Evolutionary conservation across 768 basidiomycete species (phyloP).

Genomic region (Tricholoma flavovirens): DNA sequence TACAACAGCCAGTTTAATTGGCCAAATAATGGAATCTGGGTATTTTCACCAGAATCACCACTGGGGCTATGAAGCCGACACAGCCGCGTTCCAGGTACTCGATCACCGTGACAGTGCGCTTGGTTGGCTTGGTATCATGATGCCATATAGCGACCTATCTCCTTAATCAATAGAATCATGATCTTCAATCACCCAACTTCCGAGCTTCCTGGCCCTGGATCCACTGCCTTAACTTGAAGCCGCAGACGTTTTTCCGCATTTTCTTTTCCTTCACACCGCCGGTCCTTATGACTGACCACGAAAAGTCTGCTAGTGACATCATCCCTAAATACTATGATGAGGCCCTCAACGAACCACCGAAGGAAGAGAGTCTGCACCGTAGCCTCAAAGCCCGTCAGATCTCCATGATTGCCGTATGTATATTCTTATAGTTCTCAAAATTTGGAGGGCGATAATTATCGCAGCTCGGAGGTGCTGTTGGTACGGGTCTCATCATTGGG

Average conservation of each 20-base stretch:
- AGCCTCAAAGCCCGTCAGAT: constrained; percentile 48
- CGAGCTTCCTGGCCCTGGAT: neutral
- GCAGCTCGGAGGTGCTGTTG: constrained; percentile 45
- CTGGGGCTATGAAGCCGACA: too few relatives aligned
- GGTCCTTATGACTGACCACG: constrained; percentile 20
- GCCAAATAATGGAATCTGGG: too few relatives aligned
- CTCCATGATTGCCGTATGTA: constrained; percentile 48
- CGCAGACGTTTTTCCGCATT: neutral
- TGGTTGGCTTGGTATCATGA: too few relatives aligned
- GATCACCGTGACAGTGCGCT: too few relatives aligned
- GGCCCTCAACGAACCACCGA: constrained; percentile 28
- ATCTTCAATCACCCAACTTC: too few relatives aligned
- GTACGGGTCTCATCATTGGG: constrained; percentile 51
- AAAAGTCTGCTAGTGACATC: constrained; percentile 13
- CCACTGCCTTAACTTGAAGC: too few relatives aligned
- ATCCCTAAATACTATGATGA: constrained; percentile 18
- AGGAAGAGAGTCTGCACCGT: constrained; percentile 36
- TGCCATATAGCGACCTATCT: too few relatives aligned
- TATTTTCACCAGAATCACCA: too few relatives aligned
- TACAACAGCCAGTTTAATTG: too few relatives aligned
- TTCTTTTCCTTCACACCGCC: neutral
- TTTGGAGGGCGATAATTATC: neutral
- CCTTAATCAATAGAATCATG: too few relatives aligned
- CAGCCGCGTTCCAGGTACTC: too few relatives aligned
- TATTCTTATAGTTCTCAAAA: neutral